Percentiles rank a stretch among this genome's conserved stretches.
Conservation (phyloP, 805 yeast genomes). For the Saccharomycopsis vini region DNA sequence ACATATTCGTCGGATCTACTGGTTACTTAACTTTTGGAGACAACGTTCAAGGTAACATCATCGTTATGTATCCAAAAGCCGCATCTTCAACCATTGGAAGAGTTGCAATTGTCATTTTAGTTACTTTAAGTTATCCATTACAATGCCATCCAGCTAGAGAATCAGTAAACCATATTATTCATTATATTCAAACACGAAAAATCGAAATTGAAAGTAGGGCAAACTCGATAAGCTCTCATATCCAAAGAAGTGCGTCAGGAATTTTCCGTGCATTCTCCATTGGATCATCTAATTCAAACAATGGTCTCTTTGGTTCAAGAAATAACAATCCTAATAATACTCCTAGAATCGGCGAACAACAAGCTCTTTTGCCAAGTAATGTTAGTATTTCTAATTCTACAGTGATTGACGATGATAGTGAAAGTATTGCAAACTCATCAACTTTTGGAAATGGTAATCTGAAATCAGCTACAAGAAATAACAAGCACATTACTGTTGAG, state of each 20-base stretch:
- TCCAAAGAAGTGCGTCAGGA: slow-evolving; percentile 13
- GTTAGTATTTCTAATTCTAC: slow-evolving; percentile 1
- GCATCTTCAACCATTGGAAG: slow-evolving; percentile 69
- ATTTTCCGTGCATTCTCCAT: slow-evolving; percentile 16
- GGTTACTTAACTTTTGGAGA: slow-evolving; percentile 89
- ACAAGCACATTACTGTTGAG: slow-evolving; percentile 3
- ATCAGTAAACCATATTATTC: slow-evolving; percentile 64
- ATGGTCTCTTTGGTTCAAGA: neutral
- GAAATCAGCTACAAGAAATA: neutral
- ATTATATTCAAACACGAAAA: slow-evolving; percentile 29
- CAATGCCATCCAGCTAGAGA: slow-evolving; percentile 88
- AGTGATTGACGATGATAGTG: slow-evolving; percentile 10
- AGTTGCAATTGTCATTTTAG: slow-evolving; percentile 70
- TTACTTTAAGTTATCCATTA: slow-evolving; percentile 76
- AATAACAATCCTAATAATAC: neutral
- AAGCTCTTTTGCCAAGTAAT: slow-evolving; percentile 1
- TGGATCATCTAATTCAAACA: slow-evolving; percentile 3
- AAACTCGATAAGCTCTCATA: slow-evolving; percentile 11
- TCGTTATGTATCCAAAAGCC: slow-evolving; percentile 62
- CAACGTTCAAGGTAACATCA: slow-evolving; percentile 67
- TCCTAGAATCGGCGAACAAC: neutral
- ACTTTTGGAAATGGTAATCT: neutral
- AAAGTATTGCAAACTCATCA: no score
- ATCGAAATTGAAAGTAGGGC: slow-evolving; percentile 19
- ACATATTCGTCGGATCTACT: slow-evolving; percentile 63